phyloP scores from a whole-genome alignment of 148 eudicot species.

The Fagopyrum homotropicum region DNA sequence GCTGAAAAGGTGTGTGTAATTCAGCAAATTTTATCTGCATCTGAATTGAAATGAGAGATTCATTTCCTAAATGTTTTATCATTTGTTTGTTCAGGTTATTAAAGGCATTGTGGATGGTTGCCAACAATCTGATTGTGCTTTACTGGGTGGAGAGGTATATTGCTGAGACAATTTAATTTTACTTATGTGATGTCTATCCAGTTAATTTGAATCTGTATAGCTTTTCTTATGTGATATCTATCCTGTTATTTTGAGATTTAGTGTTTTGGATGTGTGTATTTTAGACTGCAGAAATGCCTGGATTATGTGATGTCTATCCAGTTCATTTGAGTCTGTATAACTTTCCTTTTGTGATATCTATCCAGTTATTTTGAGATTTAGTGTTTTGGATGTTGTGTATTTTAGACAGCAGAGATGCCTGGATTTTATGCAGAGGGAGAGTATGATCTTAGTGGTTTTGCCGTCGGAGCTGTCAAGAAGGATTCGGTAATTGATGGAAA shows the following conservation, averaged over 20 bases:
- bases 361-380: not conserved
- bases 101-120: constrained; percentile 93
- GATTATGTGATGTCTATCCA: constrained; percentile 12
- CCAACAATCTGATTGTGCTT: constrained; percentile 81
- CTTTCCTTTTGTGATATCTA: not conserved
- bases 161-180: not conserved
- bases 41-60: not conserved
- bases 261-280: constrained; percentile 8
- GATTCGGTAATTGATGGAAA: constrained; percentile 88
- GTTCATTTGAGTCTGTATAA: too few species aligned
- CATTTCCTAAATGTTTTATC: not conserved
- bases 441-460: constrained; percentile 97
- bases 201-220: too few species aligned
- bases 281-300: constrained; percentile 99
- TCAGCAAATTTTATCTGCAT: not conserved
- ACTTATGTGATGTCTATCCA: not conserved
- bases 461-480: constrained; percentile 81
- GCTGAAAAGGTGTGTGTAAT: constrained; percentile 63
- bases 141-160: constrained; percentile 95
- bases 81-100: constrained; percentile 51
- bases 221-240: not conserved
- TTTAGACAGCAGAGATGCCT: constrained; percentile 99
- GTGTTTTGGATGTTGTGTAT: constrained; percentile 1
- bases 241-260: not conserved
- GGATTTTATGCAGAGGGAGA: constrained; percentile 86